phyloP scores from a whole-genome alignment of 345 rosid genomes.

The Alliaria petiolata region DNA sequence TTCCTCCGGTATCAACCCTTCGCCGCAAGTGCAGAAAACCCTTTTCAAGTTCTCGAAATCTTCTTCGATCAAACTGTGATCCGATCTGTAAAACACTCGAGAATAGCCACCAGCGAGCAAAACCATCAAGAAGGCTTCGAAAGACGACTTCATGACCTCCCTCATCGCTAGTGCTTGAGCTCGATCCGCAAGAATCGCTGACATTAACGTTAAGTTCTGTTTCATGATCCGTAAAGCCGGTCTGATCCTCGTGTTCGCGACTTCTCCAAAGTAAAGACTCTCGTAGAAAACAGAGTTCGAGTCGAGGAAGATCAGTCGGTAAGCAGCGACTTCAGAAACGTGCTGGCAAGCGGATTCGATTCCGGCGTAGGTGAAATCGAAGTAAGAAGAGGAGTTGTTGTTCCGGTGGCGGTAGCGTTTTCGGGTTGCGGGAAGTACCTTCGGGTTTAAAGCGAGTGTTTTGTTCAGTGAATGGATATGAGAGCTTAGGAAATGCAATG shows the following conservation, averaged over 20 bases:
- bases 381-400: constrained; percentile 45
- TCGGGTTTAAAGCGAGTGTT: constrained; percentile 65
- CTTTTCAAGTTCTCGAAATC: constrained; percentile 69
- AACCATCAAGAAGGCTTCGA: constrained; percentile 79
- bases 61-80: constrained; percentile 54
- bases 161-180: constrained; percentile 72
- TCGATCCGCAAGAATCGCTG: constrained; percentile 62
- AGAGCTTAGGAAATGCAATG: constrained; percentile 66
- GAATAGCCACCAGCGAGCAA: constrained; percentile 73
- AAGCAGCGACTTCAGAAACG: constrained; percentile 89
- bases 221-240: constrained; percentile 63
- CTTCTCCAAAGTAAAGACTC: constrained; percentile 62
- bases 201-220: constrained; percentile 69
- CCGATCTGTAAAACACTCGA: constrained; percentile 53
- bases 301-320: constrained; percentile 73
- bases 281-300: constrained; percentile 69
- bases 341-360: constrained; percentile 76
- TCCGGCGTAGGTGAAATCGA: constrained; percentile 47
- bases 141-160: constrained; percentile 78
- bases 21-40: constrained; percentile 64
- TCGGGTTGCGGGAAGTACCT: constrained; percentile 37
- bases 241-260: constrained; percentile 49
- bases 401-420: constrained; percentile 38
- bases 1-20: constrained; percentile 69
- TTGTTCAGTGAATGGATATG: constrained; percentile 83